phyloP scores from a whole-genome alignment of 345 rosid species.

The Eucalyptus pumila region DNA sequence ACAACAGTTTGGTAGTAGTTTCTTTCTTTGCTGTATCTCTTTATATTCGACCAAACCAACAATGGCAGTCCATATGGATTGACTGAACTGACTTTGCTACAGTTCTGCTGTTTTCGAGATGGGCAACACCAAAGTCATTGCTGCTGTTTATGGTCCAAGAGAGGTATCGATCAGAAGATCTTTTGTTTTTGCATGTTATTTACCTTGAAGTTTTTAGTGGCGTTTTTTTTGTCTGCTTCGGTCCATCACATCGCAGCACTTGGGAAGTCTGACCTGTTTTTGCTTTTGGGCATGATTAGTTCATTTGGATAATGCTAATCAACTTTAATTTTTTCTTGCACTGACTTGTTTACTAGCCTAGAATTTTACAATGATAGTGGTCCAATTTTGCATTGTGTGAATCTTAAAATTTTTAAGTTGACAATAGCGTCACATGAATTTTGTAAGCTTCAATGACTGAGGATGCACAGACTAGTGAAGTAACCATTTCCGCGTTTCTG shows the following conservation, averaged over 20 bases:
- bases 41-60: background rate
- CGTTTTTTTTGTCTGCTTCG: background rate
- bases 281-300: background rate
- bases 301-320: background rate
- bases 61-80: background rate
- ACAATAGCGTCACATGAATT: background rate
- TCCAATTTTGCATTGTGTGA: background rate
- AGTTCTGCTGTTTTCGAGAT: conserved; percentile 92
- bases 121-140: conserved; percentile 95
- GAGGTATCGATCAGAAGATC: conserved; percentile 35
- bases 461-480: background rate
- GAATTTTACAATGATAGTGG: background rate
- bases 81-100: background rate
- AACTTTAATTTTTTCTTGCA: background rate
- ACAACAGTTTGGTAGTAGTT: background rate
- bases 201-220: background rate
- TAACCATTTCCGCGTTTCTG: background rate
- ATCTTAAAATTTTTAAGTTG: background rate
- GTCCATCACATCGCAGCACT: background rate
- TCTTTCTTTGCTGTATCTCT: background rate
- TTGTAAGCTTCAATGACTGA: background rate
- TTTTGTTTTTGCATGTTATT: background rate
- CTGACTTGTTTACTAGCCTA: background rate
- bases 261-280: background rate
- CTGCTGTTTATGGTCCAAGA: conserved; percentile 94